Conservation (phyloP, 2,329 filamentous ascomycete genomes). For the Pseudomassariella vexata region DNA sequence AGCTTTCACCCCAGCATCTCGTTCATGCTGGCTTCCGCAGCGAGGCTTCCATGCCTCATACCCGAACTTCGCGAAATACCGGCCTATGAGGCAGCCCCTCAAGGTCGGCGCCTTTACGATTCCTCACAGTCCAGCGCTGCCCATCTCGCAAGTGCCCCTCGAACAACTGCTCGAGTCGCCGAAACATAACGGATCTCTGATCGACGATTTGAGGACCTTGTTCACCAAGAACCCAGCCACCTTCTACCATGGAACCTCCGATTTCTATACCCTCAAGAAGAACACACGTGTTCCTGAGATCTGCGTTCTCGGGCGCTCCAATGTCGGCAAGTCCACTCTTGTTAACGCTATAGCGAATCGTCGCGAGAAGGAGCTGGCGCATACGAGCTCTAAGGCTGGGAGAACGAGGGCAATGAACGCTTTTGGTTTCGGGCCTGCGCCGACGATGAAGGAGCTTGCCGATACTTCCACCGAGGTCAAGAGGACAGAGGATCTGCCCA, state of each 20-base stretch:
- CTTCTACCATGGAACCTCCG: conserved; percentile 19
- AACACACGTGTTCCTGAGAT: conserved; percentile 55
- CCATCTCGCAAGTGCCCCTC: conserved; percentile 18
- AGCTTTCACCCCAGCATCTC: conserved; percentile 1
- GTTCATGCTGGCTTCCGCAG: neutral
- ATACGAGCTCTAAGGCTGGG: conserved; percentile 44
- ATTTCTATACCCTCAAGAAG: conserved; percentile 40
- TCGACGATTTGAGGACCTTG: conserved; percentile 15
- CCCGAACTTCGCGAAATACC: too few species aligned
- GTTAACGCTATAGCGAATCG: conserved; percentile 74
- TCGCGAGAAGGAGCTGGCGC: conserved; percentile 38
- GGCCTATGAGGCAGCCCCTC: conserved; percentile 10
- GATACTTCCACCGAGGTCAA: conserved; percentile 13
- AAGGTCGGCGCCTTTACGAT: conserved; percentile 21
- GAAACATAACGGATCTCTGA: conserved; percentile 15
- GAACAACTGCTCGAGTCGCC: conserved; percentile 24
- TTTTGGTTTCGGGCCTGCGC: conserved; percentile 44
- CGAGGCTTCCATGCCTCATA: conserved; percentile 5
- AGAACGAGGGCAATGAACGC: conserved; percentile 50
- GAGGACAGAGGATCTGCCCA: conserved; percentile 32
- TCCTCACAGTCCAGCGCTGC: conserved; percentile 17
- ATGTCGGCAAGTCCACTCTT: conserved; percentile 84
- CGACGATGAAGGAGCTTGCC: conserved; percentile 17
- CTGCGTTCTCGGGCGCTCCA: conserved; percentile 78
- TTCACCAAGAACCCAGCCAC: conserved; percentile 19